Base-by-base conservation (phyloP, 108 stramenopile species). In the Cyclotella choctawhatcheeana region DNA sequence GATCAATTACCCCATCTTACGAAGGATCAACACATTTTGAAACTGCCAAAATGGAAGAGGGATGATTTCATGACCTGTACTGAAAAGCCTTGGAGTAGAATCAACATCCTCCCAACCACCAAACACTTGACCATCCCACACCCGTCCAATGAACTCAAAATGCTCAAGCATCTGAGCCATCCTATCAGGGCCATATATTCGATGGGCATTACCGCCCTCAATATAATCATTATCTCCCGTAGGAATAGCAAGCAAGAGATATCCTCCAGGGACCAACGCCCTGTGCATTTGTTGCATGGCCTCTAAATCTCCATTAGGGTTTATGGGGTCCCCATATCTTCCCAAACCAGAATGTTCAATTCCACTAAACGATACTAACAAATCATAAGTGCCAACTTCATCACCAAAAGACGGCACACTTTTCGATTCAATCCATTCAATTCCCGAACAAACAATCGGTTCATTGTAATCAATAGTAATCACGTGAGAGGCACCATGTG, bases 401-500 rank as follows among this genome's bases (percentile, higher is more conserved):
- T 32, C 33, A 2, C 18, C 55, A 56, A 56, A 56, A 5, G 58
- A 37, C 18, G 31, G 2, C 5, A 35, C 58, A 59, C 18, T 59
- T 34, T 59, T 59, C 16, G 58, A 18, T 35, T 59, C 58, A 4
- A 59, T 59, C 58, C 58, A 59, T 3, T 21, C 24, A 21, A 59
- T 26, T 3, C 35, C 58, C n/a, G n/a, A n/a, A 35, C 58, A 59
- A n/a, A 59, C 20, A 17, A 59, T 59, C 14, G 35, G 58, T 35
- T 29, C 27, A 16, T 54, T 54, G 53, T 54, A 54, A 24, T 24
- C 53, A 54, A 54, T 26, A 5, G 53, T 27, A 5, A 16, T 54
- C 7, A 54, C 53, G 17, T 26, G 21, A 29, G 53, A 27, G 21
- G 26, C 53, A 8, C 53, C 53, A 4, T 4, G 6, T 29, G 25